Percentiles rank a stretch among this genome's conserved stretches.
Evolutionary conservation across 2,329 filamentous ascomycete genomes (phyloP).

Genomic region (Catunica adiposa): DNA sequence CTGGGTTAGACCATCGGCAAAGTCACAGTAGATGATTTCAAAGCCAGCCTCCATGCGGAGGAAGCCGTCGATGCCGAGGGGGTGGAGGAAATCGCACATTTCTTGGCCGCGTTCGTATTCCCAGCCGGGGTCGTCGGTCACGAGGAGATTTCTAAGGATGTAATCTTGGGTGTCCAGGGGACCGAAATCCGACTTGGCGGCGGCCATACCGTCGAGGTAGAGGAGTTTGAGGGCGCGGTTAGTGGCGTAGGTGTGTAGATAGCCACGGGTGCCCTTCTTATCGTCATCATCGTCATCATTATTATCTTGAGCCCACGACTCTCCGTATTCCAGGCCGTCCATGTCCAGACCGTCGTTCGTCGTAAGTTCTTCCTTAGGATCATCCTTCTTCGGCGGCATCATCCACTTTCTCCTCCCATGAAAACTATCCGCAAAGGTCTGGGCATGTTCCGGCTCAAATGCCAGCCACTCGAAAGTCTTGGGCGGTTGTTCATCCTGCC

Average conservation of each 20-base stretch:
- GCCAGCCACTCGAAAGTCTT: conserved; percentile 52
- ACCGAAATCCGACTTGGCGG: conserved; percentile 46
- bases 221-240: conserved; percentile 41
- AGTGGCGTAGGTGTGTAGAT: conserved; percentile 50
- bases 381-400: not conserved
- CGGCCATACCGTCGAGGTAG: conserved; percentile 55
- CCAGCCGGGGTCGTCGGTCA: not conserved
- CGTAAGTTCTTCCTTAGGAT: no score
- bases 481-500: conserved; percentile 26
- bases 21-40: conserved; percentile 53
- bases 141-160: conserved; percentile 32
- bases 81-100: conserved; percentile 37
- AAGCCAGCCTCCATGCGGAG: conserved; percentile 55
- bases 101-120: conserved; percentile 36
- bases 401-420: conserved; percentile 2
- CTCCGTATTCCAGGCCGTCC: no score
- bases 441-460: conserved; percentile 60
- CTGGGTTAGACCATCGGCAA: conserved; percentile 28
- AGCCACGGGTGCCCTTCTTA: conserved; percentile 28
- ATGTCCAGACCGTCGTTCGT: no score
- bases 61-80: conserved; percentile 46
- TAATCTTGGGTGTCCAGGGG: conserved; percentile 52
- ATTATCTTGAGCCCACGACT: no score
- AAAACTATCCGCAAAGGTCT: conserved; percentile 37
- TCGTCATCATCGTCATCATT: conserved; percentile 13